Evolutionary conservation across 345 rosid species (phyloP).

Genomic region (Zanthoxylum bungeanum): DNA sequence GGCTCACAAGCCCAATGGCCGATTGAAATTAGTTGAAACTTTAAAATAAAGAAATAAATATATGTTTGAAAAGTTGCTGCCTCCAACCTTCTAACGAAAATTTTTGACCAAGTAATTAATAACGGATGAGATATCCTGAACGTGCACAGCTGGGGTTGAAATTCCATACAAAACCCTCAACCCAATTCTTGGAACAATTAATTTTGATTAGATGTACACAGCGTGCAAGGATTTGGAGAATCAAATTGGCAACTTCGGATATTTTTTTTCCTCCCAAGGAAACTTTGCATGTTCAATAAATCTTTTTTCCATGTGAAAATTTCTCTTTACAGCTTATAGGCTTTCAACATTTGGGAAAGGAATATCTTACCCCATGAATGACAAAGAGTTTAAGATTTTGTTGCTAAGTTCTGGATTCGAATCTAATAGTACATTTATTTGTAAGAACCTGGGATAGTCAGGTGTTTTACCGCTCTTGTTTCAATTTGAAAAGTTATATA

Average conservation of each 20-base stretch:
- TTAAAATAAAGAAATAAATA: too few relatives aligned
- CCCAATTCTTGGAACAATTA: neutral
- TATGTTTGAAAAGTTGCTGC: too few relatives aligned
- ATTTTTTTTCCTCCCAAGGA: neutral
- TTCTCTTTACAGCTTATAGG: conserved; percentile 19
- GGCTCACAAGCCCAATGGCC: too few relatives aligned
- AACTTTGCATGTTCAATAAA: neutral
- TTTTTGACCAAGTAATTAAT: neutral
- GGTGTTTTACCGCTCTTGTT: too few relatives aligned
- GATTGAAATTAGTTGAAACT: too few relatives aligned
- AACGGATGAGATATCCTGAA: conserved; percentile 4
- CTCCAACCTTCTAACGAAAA: neutral
- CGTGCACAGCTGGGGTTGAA: conserved; percentile 3
- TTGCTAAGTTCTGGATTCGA: too few relatives aligned
- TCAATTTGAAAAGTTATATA: too few relatives aligned
- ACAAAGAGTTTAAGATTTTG: too few relatives aligned
- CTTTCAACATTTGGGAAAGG: neutral
- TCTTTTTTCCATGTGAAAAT: conserved; percentile 16
- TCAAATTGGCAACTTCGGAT: conserved; percentile 1
- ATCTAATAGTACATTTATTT: too few relatives aligned
- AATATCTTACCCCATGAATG: conserved; percentile 14
- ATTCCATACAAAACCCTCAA: neutral
- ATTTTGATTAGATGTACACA: neutral
- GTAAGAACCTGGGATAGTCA: too few relatives aligned
- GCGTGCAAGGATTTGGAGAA: neutral